phyloP scores from a whole-genome alignment of 2,329 filamentous ascomycete species.

The Shiraia bambusicola region DNA sequence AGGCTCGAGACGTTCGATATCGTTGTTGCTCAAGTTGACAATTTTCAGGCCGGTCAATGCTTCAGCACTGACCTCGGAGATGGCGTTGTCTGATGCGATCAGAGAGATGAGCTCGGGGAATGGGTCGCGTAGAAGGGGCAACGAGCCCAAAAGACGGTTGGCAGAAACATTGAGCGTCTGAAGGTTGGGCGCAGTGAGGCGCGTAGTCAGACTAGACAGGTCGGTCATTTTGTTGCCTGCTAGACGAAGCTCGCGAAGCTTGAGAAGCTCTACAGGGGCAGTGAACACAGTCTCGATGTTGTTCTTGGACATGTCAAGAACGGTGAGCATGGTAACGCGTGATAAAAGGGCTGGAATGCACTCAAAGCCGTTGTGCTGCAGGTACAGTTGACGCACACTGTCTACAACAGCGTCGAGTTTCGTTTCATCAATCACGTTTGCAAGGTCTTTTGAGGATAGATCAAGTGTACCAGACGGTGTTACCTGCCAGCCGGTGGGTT shows the following conservation, averaged over 20 bases:
- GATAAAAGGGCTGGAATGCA: constrained; percentile 68
- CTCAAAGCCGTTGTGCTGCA: constrained; percentile 77
- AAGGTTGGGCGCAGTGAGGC: constrained; percentile 72
- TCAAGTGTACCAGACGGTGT: constrained; percentile 46
- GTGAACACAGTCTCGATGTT: constrained; percentile 57
- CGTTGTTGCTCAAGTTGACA: constrained; percentile 81
- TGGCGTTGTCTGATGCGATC: constrained; percentile 75
- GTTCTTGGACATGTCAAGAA: constrained; percentile 75
- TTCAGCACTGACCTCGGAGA: constrained; percentile 71
- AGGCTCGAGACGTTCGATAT: constrained; percentile 78
- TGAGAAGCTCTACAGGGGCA: constrained; percentile 65
- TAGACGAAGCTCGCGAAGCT: constrained; percentile 75
- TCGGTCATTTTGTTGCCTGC: constrained; percentile 69
- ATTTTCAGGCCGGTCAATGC: constrained; percentile 72
- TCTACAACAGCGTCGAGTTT: constrained; percentile 47
- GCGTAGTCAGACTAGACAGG: constrained; percentile 64
- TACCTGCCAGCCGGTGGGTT: constrained; percentile 30
- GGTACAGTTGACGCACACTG: constrained; percentile 60
- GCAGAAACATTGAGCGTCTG: constrained; percentile 77
- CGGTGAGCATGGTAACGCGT: constrained; percentile 68
- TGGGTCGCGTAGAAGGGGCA: constrained; percentile 65
- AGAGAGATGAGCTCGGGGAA: constrained; percentile 74
- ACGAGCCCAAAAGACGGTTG: constrained; percentile 70
- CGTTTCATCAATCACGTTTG: constrained; percentile 40
- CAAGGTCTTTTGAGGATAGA: constrained; percentile 44